These are phyloP conservation scores for Allium sativum DNA, from an alignment of 106 monocot genomes.

Conservation along the genomic window DNA sequence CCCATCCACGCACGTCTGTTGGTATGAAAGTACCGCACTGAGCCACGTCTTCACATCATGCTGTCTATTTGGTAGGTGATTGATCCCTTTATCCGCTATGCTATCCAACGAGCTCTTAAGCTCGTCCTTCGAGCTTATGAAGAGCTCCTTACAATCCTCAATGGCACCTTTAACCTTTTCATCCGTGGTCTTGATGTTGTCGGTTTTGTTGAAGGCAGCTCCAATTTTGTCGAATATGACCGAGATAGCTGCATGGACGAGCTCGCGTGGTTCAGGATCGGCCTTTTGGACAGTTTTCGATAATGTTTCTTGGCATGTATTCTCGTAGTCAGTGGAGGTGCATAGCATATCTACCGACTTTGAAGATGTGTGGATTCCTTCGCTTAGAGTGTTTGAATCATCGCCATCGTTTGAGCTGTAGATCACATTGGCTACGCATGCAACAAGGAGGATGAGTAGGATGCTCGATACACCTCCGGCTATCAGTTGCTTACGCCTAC, in stretches of 20 bases:
- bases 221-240: conserved; percentile 15
- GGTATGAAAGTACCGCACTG: conserved; percentile 38
- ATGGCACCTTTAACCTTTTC: conserved; percentile 10
- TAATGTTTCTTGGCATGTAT: conserved; percentile 23
- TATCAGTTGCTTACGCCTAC: conserved; percentile 1
- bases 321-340: conserved; percentile 32
- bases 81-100: conserved; percentile 9
- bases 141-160: conserved; percentile 27
- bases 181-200: conserved; percentile 12
- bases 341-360: conserved; percentile 31
- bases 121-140: conserved; percentile 21
- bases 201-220: conserved; percentile 9
- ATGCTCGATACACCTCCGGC: conserved; percentile 7
- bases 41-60: conserved; percentile 24
- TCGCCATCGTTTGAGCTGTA: not conserved
- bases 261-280: conserved; percentile 20
- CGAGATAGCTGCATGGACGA: conserved; percentile 20
- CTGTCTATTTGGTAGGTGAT: conserved; percentile 2
- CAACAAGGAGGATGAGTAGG: conserved; percentile 20
- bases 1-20: conserved; percentile 33
- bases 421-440: conserved; percentile 4
- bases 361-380: conserved; percentile 7
- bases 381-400: not conserved
- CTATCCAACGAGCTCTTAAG: conserved; percentile 10
- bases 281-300: conserved; percentile 7